These are phyloP conservation scores for Aspergillus sclerotialis DNA, from an alignment of 2,329 filamentous ascomycete genomes.

Conservation along the genomic window DNA sequence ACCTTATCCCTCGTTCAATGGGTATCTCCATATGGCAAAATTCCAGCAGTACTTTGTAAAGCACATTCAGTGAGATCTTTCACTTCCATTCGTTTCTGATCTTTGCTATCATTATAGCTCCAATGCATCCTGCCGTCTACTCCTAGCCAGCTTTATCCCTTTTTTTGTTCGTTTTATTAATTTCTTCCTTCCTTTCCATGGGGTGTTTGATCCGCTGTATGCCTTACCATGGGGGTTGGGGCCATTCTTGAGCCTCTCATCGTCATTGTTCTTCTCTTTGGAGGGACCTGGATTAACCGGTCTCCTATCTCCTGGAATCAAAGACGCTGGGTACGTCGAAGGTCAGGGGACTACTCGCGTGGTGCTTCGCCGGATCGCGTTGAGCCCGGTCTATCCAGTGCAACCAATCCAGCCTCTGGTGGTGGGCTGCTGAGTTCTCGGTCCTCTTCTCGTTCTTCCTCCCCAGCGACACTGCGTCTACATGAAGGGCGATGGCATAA, in stretches of 20 bases:
- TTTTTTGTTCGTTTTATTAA: too few species aligned
- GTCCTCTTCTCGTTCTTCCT: constrained; percentile 19
- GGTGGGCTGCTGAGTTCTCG: constrained; percentile 26
- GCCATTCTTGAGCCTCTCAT: constrained; percentile 56
- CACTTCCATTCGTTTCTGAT: not conserved
- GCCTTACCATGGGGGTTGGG: constrained; percentile 45
- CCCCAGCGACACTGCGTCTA: constrained; percentile 34
- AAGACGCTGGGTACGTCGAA: constrained; percentile 12
- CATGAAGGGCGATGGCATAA: constrained; percentile 45
- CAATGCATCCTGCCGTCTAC: too few species aligned
- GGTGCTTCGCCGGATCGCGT: constrained; percentile 29
- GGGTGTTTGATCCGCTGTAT: not conserved
- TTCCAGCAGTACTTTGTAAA: too few species aligned
- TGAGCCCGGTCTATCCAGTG: constrained; percentile 35
- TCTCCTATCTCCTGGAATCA: constrained; percentile 26
- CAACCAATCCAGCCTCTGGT: constrained; percentile 27
- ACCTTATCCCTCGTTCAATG: too few species aligned
- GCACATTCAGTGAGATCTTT: not conserved
- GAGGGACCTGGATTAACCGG: constrained; percentile 57
- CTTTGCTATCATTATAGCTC: not conserved
- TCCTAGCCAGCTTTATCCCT: too few species aligned
- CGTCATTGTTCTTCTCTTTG: constrained; percentile 53
- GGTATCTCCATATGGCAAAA: too few species aligned
- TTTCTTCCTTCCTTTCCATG: too few species aligned
- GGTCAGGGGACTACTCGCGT: constrained; percentile 13